These are phyloP conservation scores for Protea cynaroides DNA, from an alignment of 164 flowering plant genomes.

Conservation along the genomic window DNA sequence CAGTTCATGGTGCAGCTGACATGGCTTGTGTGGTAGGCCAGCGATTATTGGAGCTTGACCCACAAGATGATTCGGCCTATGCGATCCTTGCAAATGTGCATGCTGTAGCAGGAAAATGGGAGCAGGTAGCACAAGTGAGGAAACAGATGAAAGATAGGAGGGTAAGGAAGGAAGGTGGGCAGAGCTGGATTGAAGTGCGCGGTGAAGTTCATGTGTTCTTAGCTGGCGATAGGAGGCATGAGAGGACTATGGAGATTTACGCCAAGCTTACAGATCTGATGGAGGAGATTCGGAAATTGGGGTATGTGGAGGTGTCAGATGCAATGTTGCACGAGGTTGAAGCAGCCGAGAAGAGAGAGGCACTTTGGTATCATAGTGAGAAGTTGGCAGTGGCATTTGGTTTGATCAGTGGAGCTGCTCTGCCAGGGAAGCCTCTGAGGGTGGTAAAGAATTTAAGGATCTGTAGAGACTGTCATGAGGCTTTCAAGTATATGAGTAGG, in stretches of 20 bases:
- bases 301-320: slow-evolving; percentile 42
- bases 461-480: slow-evolving; percentile 65
- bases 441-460: slow-evolving; percentile 65
- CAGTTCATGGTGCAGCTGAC: slow-evolving; percentile 29
- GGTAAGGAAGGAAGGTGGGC: slow-evolving; percentile 50
- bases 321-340: slow-evolving; percentile 41
- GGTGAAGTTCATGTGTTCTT: slow-evolving; percentile 56
- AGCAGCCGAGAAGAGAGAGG: slow-evolving; percentile 38
- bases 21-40: slow-evolving; percentile 32
- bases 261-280: slow-evolving; percentile 43
- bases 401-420: slow-evolving; percentile 44
- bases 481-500: slow-evolving; percentile 49
- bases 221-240: slow-evolving; percentile 49
- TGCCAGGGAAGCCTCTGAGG: slow-evolving; percentile 57
- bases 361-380: slow-evolving; percentile 57
- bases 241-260: slow-evolving; percentile 35
- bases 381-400: slow-evolving; percentile 64
- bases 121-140: slow-evolving; percentile 50
- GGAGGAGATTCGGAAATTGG: slow-evolving; percentile 44
- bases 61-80: slow-evolving; percentile 60
- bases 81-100: slow-evolving; percentile 50
- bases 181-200: slow-evolving; percentile 63
- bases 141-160: slow-evolving; percentile 47
- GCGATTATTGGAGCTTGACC: slow-evolving; percentile 36
- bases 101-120: slow-evolving; percentile 41